A percentile compares a stretch with the other conserved stretches of the same genome.
phyloP scores from a whole-genome alignment of 331 rosid species.

The Cucumis variabilis region DNA sequence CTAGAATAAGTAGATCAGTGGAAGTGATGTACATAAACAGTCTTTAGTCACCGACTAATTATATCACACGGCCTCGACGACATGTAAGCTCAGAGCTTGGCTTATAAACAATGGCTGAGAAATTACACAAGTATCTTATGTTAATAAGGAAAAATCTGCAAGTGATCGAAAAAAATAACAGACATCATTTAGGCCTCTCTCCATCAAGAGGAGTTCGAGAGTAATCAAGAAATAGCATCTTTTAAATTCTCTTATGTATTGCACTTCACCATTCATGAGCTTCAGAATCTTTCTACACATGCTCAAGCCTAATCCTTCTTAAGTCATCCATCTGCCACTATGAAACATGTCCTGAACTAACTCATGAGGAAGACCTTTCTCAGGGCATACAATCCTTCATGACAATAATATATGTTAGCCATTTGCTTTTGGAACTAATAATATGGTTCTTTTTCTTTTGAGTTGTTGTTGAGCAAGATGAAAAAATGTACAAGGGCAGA shows the following conservation, averaged over 20 bases:
- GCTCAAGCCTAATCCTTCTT: conserved; percentile 93
- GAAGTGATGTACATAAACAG: conserved; percentile 17
- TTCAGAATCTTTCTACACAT: conserved; percentile 92
- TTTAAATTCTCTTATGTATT: conserved; percentile 92
- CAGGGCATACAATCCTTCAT: conserved; percentile 93
- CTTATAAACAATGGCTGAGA: conserved; percentile 22
- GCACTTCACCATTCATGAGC: conserved; percentile 94
- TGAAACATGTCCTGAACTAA: conserved; percentile 96
- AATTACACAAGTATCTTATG: conserved; percentile 26
- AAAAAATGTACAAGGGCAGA: background rate
- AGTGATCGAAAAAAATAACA: conserved; percentile 44
- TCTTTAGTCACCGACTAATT: conserved; percentile 25
- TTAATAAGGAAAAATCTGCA: background rate
- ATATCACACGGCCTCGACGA: conserved; percentile 11
- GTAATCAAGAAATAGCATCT: conserved; percentile 77
- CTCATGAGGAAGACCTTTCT: conserved; percentile 93
- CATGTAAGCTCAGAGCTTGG: conserved; percentile 24
- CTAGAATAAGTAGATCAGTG: conserved; percentile 23
- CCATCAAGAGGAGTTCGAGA: conserved; percentile 84
- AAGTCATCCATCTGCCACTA: conserved; percentile 76
- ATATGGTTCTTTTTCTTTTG: no score
- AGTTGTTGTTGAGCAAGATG: background rate
- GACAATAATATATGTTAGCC: background rate
- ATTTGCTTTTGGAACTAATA: background rate
- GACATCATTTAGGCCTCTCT: conserved; percentile 40